Evolutionary conservation across 441 rosid genomes (phyloP), one percentile per base, ranked within the genome.

Genomic region (Omphalea diandra): DNA sequence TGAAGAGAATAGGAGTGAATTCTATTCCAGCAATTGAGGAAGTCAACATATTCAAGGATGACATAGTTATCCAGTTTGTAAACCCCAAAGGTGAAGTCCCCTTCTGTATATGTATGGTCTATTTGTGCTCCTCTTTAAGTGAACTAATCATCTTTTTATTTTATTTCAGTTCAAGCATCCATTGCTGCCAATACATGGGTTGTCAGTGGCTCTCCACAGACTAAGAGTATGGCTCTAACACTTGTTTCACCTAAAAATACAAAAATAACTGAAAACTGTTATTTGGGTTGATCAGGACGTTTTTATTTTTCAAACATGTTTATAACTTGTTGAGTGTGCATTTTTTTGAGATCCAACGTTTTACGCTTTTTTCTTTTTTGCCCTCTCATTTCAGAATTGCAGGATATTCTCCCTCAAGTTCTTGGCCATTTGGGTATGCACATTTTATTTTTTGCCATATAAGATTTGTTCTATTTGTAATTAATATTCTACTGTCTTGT

Each of bases 391-490:
- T 6, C 84, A 92, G 98, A 88, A 74, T 82, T 92, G 81, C 90
- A 88, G 75, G 97, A 92, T 79, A 87, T 92, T 63, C 96, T 91
- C 44, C 96, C 97, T 0, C 90, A 88, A 75, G 88, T 91, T 22
- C 72, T 91, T 76, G 82, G 85, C 79, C 97, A 91, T 72, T 83
- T 92, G 63, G 96, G 97, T 91, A 83, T 63, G 84, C 32, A 32
- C 12, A 20, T 50, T 41, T 22, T 59, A 8, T 17, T 54, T 31
- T 1, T 5, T 18, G 54, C 20, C 15, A 4, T 4, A 1, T 6
- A 8, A 2, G n/a, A 27, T 5, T 20, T 49, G 10, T n/a, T 7
- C 20, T 8, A 20, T n/a, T 20, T 7, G n/a, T 50, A 7, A 8
- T 20, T 2, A 18, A 7, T 20, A 8, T 11, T n/a, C 20, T 24